Evolutionary conservation across 192 early-diverging fungal genomes (phyloP).

Genomic region (Mortierella claussenii): DNA sequence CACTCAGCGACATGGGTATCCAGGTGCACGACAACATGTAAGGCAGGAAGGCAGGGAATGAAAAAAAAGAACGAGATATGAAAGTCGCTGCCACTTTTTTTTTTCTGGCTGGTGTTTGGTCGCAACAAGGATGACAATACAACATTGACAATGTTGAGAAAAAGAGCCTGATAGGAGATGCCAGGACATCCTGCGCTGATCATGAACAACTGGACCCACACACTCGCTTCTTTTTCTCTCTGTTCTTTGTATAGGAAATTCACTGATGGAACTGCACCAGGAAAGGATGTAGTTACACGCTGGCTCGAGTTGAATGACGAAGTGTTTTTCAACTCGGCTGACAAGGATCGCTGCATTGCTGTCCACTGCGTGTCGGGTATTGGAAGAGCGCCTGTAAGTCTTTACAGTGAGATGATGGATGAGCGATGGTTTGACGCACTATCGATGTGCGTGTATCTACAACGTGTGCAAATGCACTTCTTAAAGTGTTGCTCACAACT

Average conservation of each 20-base stretch:
- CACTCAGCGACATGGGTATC: conserved; percentile 63
- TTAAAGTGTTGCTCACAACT: no score
- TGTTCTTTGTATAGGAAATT: conserved; percentile 57
- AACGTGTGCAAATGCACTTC: no score
- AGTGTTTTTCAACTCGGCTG: conserved; percentile 28
- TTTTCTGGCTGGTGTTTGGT: no score
- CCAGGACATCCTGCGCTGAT: no score
- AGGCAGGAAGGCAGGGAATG: not conserved
- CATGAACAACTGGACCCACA: not conserved
- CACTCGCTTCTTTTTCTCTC: not conserved
- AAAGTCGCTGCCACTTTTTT: not conserved
- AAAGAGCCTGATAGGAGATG: no score
- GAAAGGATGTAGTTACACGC: conserved; percentile 36
- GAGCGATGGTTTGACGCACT: no score
- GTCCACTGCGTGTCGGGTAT: conserved; percentile 85
- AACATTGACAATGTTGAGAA: no score
- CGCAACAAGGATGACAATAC: no score
- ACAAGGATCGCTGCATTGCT: conserved; percentile 40
- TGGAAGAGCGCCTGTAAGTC: conserved; percentile 77
- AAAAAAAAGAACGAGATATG: no score
- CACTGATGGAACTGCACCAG: conserved; percentile 73
- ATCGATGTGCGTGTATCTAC: no score
- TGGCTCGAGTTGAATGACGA: conserved; percentile 57
- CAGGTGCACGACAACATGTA: conserved; percentile 69
- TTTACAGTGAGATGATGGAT: no score